These are phyloP conservation scores for Magnusiomyces suaveolens DNA, from an alignment of 1,139 yeast species.

Conservation along the genomic window DNA sequence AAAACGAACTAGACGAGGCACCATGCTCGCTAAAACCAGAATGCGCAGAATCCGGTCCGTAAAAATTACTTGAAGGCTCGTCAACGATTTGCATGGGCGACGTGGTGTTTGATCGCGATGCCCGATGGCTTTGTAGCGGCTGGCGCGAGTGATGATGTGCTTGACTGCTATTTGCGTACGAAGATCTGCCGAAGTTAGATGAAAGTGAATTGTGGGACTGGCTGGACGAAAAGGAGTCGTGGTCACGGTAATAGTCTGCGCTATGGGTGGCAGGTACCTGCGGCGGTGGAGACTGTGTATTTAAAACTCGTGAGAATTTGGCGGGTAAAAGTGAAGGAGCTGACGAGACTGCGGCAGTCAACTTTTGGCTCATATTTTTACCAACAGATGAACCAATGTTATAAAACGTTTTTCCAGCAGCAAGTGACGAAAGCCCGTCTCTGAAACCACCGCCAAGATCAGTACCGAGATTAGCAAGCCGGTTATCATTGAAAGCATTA, in stretches of 20 bases:
- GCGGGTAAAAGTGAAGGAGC: constrained; percentile 7
- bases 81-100: background rate
- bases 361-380: background rate
- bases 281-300: background rate
- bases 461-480: background rate
- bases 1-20: background rate
- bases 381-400: background rate
- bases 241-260: too few relatives aligned
- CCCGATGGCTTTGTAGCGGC: background rate
- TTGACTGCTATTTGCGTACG: background rate
- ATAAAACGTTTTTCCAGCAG: background rate
- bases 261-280: too few relatives aligned
- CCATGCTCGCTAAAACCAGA: too few relatives aligned
- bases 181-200: background rate
- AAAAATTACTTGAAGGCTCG: too few relatives aligned
- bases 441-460: background rate
- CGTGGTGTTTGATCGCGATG: background rate
- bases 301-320: background rate
- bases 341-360: constrained; percentile 4
- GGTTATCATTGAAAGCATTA: background rate
- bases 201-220: too few relatives aligned
- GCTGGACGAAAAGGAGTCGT: too few relatives aligned
- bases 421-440: background rate
- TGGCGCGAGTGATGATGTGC: background rate
- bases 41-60: too few relatives aligned